Evolutionary conservation across 2,329 filamentous ascomycete genomes (phyloP), one percentile per base, ranked within the genome.

Genomic region (Boeremia lycopersici): DNA sequence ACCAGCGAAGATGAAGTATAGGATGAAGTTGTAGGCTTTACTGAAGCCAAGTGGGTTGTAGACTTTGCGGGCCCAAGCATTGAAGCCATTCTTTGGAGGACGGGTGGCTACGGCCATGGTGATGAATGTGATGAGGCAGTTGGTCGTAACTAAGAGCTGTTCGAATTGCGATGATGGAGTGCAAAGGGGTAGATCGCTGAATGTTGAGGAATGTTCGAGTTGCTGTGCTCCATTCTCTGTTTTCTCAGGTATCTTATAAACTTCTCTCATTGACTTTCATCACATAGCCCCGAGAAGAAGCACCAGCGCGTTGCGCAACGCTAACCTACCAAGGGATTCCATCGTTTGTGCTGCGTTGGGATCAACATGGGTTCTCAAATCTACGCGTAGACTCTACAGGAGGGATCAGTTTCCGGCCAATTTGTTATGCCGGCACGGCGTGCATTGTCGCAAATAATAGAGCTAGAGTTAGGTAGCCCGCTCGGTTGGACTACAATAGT

Each of bases 21-120:
- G 74, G 33, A 75, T 59, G 60, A 86, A 84, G 67, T 85, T 86
- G 75, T 85, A 86, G 31, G 76, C 77, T 62, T 82, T 82, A 2
- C 73, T 68, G 73, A 87, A 87, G 43, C 84, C 84, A 25, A 86
- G 53, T 2, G 77, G 72, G 38, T 72, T 76, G 41, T 66, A 62
- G 19, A 70, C 47, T 9, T 49, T 59, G 9, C 59, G 51, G 3
- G 59, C 56, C 31, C 55, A 50, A 33, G 52, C 43, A 13, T 59
- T 59, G 42, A 57, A 56, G 26, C 55, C 35, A 30, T 57, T 61
- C 17, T 39, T 50, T 17, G 56, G 48, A 8, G 52, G 52, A 4
- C 45, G 44, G 30, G 35, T 46, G 10, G 52, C 29, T n/a, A 34
- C 35, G 6, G 13, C 35, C 34, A 56, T 52, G 3, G 17, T 29